A percentile compares a stretch with the other conserved stretches of the same genome.
Conservation (phyloP, 2,329 filamentous ascomycete species). For the Xylaria sp. region DNA sequence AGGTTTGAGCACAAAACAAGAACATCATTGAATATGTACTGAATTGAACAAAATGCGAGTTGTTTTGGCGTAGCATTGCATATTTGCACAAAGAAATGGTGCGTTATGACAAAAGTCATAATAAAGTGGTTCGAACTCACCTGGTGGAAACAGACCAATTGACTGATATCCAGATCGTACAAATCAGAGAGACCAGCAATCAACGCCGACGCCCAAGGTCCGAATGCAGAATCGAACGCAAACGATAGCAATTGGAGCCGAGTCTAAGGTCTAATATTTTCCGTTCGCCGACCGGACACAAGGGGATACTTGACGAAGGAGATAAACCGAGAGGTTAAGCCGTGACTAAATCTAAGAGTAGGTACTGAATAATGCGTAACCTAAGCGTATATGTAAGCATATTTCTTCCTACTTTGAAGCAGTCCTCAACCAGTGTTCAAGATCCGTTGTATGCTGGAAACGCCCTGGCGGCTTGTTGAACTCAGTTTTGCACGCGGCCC, state of each 20-base stretch:
- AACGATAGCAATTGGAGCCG: constrained; percentile 47
- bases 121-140: constrained; percentile 33
- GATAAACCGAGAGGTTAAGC: constrained; percentile 35
- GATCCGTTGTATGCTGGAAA: constrained; percentile 1
- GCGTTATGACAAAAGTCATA: background rate
- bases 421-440: constrained; percentile 21
- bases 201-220: constrained; percentile 51
- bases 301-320: constrained; percentile 35
- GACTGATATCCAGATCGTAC: constrained; percentile 49
- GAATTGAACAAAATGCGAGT: background rate
- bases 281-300: constrained; percentile 36
- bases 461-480: too few relatives aligned
- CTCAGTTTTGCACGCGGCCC: too few relatives aligned
- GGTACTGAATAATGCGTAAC: constrained; percentile 34
- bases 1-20: background rate
- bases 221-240: constrained; percentile 48
- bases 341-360: constrained; percentile 31
- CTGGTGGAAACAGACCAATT: constrained; percentile 42
- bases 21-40: background rate
- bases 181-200: constrained; percentile 49
- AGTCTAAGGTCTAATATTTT: constrained; percentile 41
- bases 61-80: background rate
- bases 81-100: background rate
- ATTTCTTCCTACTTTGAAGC: background rate
- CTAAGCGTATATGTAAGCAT: constrained; percentile 26